A percentile compares a stretch with the other conserved stretches of the same genome.
Evolutionary conservation across 2,329 filamentous ascomycete species (phyloP).

Genomic region (Fusarium burgessii): DNA sequence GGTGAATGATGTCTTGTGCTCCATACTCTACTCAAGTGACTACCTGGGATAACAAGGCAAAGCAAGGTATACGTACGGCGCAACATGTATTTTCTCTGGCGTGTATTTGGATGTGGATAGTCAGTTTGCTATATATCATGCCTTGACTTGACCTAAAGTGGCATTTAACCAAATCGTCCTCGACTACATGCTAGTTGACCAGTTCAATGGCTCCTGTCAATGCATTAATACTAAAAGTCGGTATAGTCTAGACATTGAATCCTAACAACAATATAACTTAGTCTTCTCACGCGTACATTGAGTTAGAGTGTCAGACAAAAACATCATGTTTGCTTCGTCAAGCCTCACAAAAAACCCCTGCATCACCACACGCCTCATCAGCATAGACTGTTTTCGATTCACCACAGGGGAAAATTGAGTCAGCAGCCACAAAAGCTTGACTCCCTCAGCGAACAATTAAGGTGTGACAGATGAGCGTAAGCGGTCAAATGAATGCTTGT

Average conservation of each 20-base stretch:
- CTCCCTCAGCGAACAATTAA: neutral
- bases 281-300: neutral
- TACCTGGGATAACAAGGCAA: neutral
- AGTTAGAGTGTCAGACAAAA: neutral
- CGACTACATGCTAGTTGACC: too few relatives aligned
- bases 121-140: neutral
- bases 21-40: neutral
- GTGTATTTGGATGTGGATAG: neutral
- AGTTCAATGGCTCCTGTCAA: too few relatives aligned
- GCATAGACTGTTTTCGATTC: constrained; percentile 1
- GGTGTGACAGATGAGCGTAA: neutral
- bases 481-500: neutral
- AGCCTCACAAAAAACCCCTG: neutral
- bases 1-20: neutral
- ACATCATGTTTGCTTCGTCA: neutral
- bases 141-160: neutral
- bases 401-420: neutral
- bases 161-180: too few relatives aligned
- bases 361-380: neutral
- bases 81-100: neutral
- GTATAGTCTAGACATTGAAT: neutral
- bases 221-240: too few relatives aligned
- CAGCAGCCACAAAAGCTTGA: constrained; percentile 11
- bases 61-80: neutral
- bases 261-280: neutral